Evolutionary conservation across 306 rosid genomes (phyloP).

Genomic region (Vigna reflexopilosa): DNA sequence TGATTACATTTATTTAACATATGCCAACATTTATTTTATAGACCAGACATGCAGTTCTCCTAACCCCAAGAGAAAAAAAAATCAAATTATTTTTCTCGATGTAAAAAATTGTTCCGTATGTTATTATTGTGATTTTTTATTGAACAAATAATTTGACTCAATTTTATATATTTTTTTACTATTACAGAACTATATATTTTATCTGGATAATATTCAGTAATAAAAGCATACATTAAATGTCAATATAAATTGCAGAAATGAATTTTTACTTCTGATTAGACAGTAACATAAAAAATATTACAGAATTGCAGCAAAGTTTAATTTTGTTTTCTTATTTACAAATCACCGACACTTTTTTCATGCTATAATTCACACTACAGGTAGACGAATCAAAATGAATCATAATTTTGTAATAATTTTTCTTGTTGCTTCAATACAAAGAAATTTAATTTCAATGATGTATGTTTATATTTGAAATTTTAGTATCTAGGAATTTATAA

Average conservation of each 20-base stretch:
- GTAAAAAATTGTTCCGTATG: background rate
- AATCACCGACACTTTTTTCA: background rate
- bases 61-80: background rate
- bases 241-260: background rate
- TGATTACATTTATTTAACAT: background rate
- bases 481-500: background rate
- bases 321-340: background rate
- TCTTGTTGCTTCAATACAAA: constrained; percentile 26
- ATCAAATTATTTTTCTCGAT: background rate
- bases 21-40: background rate
- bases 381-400: background rate
- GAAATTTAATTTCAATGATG: background rate
- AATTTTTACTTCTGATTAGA: background rate
- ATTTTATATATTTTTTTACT: background rate
- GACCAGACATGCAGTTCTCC: background rate
- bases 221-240: background rate
- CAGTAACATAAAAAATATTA: background rate
- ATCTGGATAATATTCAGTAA: background rate
- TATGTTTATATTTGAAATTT: constrained; percentile 20
- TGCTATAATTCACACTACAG: constrained; percentile 1
- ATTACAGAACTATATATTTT: background rate
- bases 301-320: background rate
- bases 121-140: background rate
- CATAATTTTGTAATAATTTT: constrained; percentile 3
- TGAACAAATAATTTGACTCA: background rate